Conservation (phyloP, 108 stramenopile species). For the Nitzschia sp. region DNA sequence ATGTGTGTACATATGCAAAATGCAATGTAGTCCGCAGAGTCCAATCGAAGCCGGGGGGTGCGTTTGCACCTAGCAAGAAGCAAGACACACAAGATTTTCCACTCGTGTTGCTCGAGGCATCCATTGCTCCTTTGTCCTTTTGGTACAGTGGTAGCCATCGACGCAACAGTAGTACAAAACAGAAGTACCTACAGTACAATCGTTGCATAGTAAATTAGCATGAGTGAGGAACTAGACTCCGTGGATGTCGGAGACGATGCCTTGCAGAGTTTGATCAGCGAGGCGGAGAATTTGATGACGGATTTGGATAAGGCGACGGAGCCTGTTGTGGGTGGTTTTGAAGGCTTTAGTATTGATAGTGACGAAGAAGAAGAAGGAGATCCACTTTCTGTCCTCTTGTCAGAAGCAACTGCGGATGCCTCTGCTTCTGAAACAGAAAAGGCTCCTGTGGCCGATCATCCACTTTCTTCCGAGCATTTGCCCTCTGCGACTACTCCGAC, state of each 20-base stretch:
- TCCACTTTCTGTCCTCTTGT: conserved; percentile 3
- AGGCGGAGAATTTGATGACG: conserved; percentile 33
- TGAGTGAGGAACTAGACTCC: background rate
- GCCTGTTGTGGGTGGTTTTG: conserved; percentile 8
- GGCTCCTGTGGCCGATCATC: conserved; percentile 16
- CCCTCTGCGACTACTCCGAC: background rate
- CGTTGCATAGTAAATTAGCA: background rate
- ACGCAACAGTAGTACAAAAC: too few relatives aligned
- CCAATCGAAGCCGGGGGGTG: too few relatives aligned
- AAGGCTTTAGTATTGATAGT: conserved; percentile 61
- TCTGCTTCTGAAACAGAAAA: conserved; percentile 20
- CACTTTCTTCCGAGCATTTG: conserved; percentile 24
- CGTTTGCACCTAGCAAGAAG: too few relatives aligned
- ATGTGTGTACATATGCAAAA: too few relatives aligned
- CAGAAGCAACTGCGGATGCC: conserved; percentile 11
- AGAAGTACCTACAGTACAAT: too few relatives aligned
- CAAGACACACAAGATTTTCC: too few relatives aligned
- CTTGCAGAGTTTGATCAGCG: conserved; percentile 23
- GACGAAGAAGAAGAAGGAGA: conserved; percentile 49
- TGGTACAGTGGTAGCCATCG: too few relatives aligned
- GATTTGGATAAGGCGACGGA: conserved; percentile 11
- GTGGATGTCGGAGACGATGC: conserved; percentile 24
- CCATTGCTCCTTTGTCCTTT: too few relatives aligned
- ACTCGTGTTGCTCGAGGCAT: too few relatives aligned
- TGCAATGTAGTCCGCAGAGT: too few relatives aligned